A percentile compares a stretch with the other conserved stretches of the same genome.
These are phyloP conservation scores for Moelleriella libera DNA, from an alignment of 2,329 filamentous ascomycete species.

Conservation along the genomic window DNA sequence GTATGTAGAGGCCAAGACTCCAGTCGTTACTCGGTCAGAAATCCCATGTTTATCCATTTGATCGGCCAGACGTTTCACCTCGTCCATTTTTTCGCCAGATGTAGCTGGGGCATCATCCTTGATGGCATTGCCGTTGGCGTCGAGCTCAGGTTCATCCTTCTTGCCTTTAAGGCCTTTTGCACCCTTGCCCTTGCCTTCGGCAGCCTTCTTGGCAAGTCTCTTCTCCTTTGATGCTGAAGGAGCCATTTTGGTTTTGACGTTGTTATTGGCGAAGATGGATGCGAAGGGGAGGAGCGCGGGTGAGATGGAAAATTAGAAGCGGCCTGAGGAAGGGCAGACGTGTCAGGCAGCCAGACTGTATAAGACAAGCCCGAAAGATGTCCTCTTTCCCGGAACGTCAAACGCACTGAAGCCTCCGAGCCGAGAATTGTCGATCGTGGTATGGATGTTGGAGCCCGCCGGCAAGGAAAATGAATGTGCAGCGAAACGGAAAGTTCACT, in stretches of 20 bases:
- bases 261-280: slow-evolving; percentile 4
- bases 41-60: slow-evolving; percentile 95
- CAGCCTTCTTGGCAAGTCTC: slow-evolving; percentile 57
- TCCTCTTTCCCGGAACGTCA: too few species aligned
- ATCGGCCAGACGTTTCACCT: slow-evolving; percentile 73
- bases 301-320: slow-evolving; percentile 1
- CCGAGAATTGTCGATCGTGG: too few species aligned
- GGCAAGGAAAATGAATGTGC: not conserved
- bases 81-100: slow-evolving; percentile 57
- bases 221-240: slow-evolving; percentile 58
- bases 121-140: slow-evolving; percentile 44
- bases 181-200: slow-evolving; percentile 67
- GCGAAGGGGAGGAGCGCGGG: slow-evolving; percentile 1
- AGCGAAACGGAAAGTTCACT: not conserved
- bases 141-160: slow-evolving; percentile 54
- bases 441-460: too few species aligned
- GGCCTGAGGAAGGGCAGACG: not conserved
- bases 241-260: slow-evolving; percentile 31
- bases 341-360: too few species aligned
- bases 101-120: slow-evolving; percentile 53
- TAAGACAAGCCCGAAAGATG: too few species aligned
- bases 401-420: too few species aligned
- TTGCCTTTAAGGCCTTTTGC: slow-evolving; percentile 54
- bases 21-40: slow-evolving; percentile 95
- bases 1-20: slow-evolving; percentile 76